These are phyloP conservation scores for Poa pratensis DNA, from an alignment of 176 grass and related monocot genomes.

Conservation along the genomic window DNA sequence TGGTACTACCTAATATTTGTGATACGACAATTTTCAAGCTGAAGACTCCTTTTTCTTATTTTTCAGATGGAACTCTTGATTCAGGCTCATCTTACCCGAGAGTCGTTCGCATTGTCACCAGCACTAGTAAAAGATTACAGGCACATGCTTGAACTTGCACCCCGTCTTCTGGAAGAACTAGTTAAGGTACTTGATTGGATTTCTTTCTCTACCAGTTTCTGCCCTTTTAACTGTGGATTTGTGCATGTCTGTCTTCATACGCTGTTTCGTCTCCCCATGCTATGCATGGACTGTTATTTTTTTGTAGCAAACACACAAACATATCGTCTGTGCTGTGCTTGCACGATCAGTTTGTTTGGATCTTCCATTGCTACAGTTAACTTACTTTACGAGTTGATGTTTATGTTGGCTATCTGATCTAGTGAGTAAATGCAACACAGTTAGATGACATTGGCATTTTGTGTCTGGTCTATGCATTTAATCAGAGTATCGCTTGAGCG, in stretches of 20 bases:
- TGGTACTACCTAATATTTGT: constrained; percentile 5
- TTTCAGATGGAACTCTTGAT: constrained; percentile 93
- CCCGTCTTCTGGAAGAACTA: constrained; percentile 93
- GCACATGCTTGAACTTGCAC: constrained; percentile 99
- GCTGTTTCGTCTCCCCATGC: not conserved
- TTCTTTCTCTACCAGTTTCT: constrained; percentile 6
- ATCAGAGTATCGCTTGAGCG: not conserved
- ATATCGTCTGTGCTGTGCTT: not conserved
- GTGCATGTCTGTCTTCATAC: not conserved
- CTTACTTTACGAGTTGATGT: not conserved
- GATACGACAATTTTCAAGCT: constrained; percentile 12
- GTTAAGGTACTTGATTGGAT: constrained; percentile 68
- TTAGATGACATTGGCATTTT: constrained; percentile 6
- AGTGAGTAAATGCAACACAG: not conserved
- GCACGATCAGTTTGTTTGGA: not conserved
- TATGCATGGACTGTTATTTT: not conserved
- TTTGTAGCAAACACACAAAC: not conserved
- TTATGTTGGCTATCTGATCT: constrained; percentile 1
- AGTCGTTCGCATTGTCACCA: constrained; percentile 66
- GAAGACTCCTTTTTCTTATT: constrained; percentile 30
- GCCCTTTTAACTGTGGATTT: not conserved
- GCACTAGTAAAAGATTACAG: constrained; percentile 83
- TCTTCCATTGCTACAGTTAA: constrained; percentile 7
- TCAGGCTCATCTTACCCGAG: constrained; percentile 88
- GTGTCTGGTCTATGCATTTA: not conserved